A percentile compares a stretch with the other conserved stretches of the same genome.
Evolutionary conservation across 1,284 basidiomycete species (phyloP).

Genomic region (Microbotryum violaceum): DNA sequence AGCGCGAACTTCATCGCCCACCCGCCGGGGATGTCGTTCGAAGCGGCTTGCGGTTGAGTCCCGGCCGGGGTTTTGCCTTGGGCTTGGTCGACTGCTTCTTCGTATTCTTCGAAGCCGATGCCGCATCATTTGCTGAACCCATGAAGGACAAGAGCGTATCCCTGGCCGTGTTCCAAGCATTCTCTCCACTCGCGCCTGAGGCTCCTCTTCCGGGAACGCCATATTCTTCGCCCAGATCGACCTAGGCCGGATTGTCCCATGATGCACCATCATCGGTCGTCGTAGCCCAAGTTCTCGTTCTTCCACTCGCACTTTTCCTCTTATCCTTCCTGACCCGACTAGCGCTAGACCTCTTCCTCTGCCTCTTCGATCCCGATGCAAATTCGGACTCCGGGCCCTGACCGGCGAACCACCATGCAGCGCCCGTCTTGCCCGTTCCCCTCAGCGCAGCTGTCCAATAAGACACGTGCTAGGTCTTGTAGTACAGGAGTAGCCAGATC

Average conservation of each 20-base stretch:
- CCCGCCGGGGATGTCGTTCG: slow-evolving; percentile 1
- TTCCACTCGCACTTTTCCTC: slow-evolving; percentile 2
- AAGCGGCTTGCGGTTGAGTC: background rate
- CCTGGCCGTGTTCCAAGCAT: slow-evolving; percentile 8
- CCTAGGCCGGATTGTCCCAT: slow-evolving; percentile 11
- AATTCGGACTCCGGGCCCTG: background rate
- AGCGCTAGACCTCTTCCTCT: background rate
- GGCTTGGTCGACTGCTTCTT: slow-evolving; percentile 7
- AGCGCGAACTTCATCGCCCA: slow-evolving; percentile 10
- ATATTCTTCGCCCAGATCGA: background rate
- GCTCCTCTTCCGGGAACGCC: no score
- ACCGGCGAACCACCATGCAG: slow-evolving; percentile 13
- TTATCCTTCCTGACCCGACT: background rate
- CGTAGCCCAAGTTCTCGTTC: background rate
- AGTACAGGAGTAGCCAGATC: no score
- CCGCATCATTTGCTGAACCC: background rate
- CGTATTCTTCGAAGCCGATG: background rate
- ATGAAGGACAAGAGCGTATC: slow-evolving; percentile 11
- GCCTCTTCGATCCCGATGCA: background rate
- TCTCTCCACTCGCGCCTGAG: background rate
- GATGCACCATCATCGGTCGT: background rate
- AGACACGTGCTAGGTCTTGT: no score
- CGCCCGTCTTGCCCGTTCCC: slow-evolving; percentile 14
- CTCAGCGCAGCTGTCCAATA: no score
- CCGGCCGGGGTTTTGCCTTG: background rate